Percentiles rank a stretch among this genome's conserved stretches.
These are phyloP conservation scores for Sarocladium brachiariae DNA, from an alignment of 2,329 filamentous ascomycete genomes.

Conservation along the genomic window DNA sequence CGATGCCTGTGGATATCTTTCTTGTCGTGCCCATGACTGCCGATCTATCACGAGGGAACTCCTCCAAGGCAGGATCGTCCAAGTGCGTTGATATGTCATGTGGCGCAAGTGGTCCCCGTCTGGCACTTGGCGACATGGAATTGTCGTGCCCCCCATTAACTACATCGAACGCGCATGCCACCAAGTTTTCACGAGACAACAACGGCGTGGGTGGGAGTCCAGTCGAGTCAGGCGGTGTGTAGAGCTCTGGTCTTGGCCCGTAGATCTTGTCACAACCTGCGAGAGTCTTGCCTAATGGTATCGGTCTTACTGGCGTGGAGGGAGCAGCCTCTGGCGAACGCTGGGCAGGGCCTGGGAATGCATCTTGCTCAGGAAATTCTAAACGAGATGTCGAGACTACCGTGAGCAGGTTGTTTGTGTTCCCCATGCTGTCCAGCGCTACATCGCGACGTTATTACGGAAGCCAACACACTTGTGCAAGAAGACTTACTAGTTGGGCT, in stretches of 20 bases:
- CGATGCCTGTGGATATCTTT: constrained; percentile 37
- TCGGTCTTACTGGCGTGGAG: not conserved
- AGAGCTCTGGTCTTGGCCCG: not conserved
- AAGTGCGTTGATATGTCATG: constrained; percentile 22
- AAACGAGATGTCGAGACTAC: constrained; percentile 10
- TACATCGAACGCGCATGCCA: constrained; percentile 27
- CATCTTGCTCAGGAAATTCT: constrained; percentile 14
- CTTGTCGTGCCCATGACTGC: constrained; percentile 39
- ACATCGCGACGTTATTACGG: not conserved
- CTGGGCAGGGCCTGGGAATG: too few species aligned
- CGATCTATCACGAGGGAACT: constrained; percentile 37
- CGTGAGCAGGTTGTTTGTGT: constrained; percentile 40
- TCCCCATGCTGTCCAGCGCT: constrained; percentile 35
- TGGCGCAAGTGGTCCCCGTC: not conserved
- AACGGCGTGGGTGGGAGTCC: constrained; percentile 25
- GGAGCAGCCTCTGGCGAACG: constrained; percentile 9
- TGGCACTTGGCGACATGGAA: not conserved
- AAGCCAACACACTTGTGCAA: not conserved
- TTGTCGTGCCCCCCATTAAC: constrained; percentile 25
- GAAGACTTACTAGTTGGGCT: constrained; percentile 48
- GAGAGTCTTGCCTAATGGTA: not conserved
- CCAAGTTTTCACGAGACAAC: constrained; percentile 41
- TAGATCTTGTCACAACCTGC: not conserved
- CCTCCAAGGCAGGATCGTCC: constrained; percentile 41
- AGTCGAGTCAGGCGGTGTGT: not conserved